Conservation (phyloP, 306 rosid genomes). For the Glycyrrhiza uralensis region DNA sequence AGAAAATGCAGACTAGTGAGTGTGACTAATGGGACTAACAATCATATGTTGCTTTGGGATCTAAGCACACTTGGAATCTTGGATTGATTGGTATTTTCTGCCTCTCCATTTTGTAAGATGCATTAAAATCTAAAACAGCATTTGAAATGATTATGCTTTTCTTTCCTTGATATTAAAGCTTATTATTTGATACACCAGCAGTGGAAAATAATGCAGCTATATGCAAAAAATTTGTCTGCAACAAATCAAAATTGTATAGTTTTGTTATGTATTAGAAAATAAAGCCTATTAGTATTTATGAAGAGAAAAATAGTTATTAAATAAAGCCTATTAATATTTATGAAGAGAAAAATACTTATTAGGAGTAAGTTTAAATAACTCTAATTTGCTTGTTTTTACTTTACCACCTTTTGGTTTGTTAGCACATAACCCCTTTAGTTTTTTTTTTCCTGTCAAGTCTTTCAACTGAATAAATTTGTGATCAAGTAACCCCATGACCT, state of each 20-base stretch:
- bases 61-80: constrained; percentile 42
- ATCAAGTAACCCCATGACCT: not conserved
- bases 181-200: not conserved
- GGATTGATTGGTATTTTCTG: constrained; percentile 55
- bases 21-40: constrained; percentile 75
- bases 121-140: not conserved
- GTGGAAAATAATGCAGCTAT: not conserved
- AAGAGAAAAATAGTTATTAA: too few species aligned
- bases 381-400: not conserved
- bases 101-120: not conserved
- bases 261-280: not conserved
- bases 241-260: not conserved
- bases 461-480: not conserved
- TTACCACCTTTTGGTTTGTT: not conserved
- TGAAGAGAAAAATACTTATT: too few species aligned
- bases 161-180: not conserved
- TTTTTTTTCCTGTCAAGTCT: too few species aligned
- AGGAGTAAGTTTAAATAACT: not conserved
- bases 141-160: not conserved
- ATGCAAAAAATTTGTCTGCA: not conserved
- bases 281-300: too few species aligned
- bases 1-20: constrained; percentile 75
- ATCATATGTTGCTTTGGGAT: constrained; percentile 82
- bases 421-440: too few species aligned
- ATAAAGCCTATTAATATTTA: too few species aligned